These are phyloP conservation scores for Suhomyces panamericanus DNA, from an alignment of 1,139 yeast genomes.

Conservation along the genomic window DNA sequence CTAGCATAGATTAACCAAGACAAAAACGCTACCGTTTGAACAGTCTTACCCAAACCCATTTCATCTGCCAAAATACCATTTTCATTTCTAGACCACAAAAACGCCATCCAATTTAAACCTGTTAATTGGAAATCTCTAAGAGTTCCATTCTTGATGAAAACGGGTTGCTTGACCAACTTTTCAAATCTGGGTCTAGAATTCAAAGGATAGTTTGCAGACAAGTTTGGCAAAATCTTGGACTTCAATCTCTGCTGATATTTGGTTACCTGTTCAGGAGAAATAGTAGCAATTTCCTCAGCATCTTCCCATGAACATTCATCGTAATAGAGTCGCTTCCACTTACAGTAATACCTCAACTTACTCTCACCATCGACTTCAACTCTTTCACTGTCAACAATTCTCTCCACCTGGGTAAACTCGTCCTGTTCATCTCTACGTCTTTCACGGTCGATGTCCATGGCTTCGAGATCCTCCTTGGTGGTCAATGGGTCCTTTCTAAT, in stretches of 20 bases:
- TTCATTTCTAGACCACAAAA: constrained; percentile 95
- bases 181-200: constrained; percentile 83
- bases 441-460: constrained; percentile 89
- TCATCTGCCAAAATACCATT: constrained; percentile 98
- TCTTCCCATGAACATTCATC: constrained; percentile 98
- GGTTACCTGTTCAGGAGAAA: constrained; percentile 83
- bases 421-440: constrained; percentile 79
- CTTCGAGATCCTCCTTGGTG: constrained; percentile 87
- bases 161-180: constrained; percentile 82
- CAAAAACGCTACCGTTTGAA: constrained; percentile 91
- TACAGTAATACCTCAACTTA: constrained; percentile 77
- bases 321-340: constrained; percentile 91
- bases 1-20: constrained; percentile 95
- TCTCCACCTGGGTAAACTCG: constrained; percentile 83
- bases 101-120: constrained; percentile 99
- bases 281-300: constrained; percentile 79
- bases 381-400: constrained; percentile 87
- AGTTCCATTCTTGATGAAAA: constrained; percentile 87
- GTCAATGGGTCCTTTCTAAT: constrained; percentile 76
- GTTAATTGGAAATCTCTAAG: constrained; percentile 96
- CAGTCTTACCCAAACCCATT: constrained; percentile 98
- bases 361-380: constrained; percentile 60
- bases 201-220: constrained; percentile 73
- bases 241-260: constrained; percentile 79
- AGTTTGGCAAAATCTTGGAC: constrained; percentile 80